Evolutionary conservation across 768 basidiomycete genomes (phyloP).

Genomic region (Daedaleopsis sinensis): DNA sequence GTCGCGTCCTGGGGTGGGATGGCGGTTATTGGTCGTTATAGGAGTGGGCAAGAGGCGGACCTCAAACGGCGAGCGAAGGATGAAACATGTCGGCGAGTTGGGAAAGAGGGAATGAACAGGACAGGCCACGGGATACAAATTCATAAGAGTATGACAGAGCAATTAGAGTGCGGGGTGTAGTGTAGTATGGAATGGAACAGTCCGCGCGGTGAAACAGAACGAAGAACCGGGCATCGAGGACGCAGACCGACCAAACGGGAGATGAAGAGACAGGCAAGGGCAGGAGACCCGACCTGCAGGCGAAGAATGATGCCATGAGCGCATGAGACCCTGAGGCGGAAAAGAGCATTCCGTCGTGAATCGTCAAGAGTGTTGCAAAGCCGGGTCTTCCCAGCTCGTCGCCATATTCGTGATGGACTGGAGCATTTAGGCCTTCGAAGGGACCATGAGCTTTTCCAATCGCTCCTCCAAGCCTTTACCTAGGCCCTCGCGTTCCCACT

Average conservation of each 20-base stretch:
- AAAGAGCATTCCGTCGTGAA: not conserved
- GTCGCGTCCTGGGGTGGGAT: not conserved
- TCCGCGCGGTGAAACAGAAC: slow-evolving; percentile 6
- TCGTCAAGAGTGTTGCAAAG: not conserved
- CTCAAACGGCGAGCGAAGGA: not conserved
- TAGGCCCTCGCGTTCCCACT: slow-evolving; percentile 87
- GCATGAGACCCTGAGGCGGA: slow-evolving; percentile 8
- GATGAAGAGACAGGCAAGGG: not conserved
- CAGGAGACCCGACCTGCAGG: slow-evolving; percentile 1
- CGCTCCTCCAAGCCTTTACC: slow-evolving; percentile 84
- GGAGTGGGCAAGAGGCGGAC: not conserved
- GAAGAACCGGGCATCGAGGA: not conserved
- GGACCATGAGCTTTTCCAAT: slow-evolving; percentile 58
- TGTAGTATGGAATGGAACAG: slow-evolving; percentile 9
- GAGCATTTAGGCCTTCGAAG: slow-evolving; percentile 16
- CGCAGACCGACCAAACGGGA: not conserved
- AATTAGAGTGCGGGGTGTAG: slow-evolving; percentile 7
- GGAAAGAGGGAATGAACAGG: not conserved
- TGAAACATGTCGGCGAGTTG: not conserved
- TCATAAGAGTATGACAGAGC: slow-evolving; percentile 7
- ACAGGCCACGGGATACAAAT: not conserved
- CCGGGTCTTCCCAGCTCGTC: not conserved
- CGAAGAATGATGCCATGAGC: slow-evolving; percentile 1
- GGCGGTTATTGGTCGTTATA: not conserved
- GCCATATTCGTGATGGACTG: not conserved